Evolutionary conservation across 768 basidiomycete species (phyloP).

Genomic region (Cyathus striatus): DNA sequence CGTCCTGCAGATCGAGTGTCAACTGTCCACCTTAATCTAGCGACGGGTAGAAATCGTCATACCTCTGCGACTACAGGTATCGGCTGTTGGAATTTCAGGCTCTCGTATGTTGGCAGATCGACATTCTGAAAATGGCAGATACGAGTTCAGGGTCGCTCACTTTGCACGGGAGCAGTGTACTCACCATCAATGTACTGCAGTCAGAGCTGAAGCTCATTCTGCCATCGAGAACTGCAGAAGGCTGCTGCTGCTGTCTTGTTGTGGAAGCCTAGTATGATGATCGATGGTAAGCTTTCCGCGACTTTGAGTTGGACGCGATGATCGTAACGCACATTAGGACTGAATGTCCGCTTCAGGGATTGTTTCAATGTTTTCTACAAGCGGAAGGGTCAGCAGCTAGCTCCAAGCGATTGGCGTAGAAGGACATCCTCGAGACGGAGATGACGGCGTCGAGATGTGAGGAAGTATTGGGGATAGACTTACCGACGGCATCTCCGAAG

Average conservation of each 20-base stretch:
- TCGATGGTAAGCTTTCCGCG: not conserved
- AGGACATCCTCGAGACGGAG: not conserved
- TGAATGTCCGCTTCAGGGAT: not conserved
- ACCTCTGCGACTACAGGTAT: conserved; percentile 6
- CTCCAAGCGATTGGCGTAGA: not conserved
- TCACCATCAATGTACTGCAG: conserved; percentile 16
- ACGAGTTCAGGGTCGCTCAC: not conserved
- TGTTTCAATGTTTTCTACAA: not conserved
- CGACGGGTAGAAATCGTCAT: conserved; percentile 1
- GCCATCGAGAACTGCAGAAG: conserved; percentile 16
- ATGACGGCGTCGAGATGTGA: not conserved
- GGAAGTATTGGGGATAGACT: not conserved
- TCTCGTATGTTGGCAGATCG: conserved; percentile 7
- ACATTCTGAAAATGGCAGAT: conserved; percentile 8
- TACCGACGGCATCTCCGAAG: not conserved
- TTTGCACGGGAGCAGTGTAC: not conserved
- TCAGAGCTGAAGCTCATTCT: conserved; percentile 19
- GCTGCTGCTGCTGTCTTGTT: not conserved
- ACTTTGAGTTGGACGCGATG: not conserved
- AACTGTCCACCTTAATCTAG: conserved; percentile 6
- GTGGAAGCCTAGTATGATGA: not conserved
- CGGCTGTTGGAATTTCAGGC: not conserved
- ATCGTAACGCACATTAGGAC: not conserved
- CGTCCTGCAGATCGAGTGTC: conserved; percentile 10
- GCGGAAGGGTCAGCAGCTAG: not conserved